Percentiles rank a stretch among this genome's conserved stretches.
These are phyloP conservation scores for Yarrowia alimentaria DNA, from an alignment of 805 yeast species.

Conservation along the genomic window DNA sequence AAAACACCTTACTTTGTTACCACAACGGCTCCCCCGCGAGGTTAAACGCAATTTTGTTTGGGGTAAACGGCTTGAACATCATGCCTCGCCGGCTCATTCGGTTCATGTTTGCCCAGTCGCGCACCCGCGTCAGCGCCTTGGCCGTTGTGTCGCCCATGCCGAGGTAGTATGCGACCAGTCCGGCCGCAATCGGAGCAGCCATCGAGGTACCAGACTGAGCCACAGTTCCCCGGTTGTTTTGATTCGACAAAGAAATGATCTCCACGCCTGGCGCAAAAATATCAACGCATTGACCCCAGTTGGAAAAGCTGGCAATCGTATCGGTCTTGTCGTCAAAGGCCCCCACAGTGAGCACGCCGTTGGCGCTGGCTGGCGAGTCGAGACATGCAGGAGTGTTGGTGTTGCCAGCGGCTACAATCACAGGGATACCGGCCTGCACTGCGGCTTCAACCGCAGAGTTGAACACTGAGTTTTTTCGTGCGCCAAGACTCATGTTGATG, in stretches of 20 bases:
- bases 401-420: constrained; percentile 57
- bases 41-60: constrained; percentile 34
- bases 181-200: constrained; percentile 96
- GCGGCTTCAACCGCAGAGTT: constrained; percentile 36
- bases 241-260: constrained; percentile 53
- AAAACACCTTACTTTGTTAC: too few species aligned
- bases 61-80: constrained; percentile 34
- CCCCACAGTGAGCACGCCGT: constrained; percentile 74
- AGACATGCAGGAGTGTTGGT: constrained; percentile 72
- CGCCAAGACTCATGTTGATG: constrained; percentile 36
- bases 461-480: constrained; percentile 34
- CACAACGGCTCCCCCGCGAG: constrained; percentile 36
- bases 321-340: constrained; percentile 79
- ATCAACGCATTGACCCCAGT: constrained; percentile 92
- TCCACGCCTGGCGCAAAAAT: constrained; percentile 84
- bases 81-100: constrained; percentile 26
- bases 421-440: constrained; percentile 34
- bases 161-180: constrained; percentile 77
- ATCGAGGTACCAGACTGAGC: constrained; percentile 72
- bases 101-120: constrained; percentile 13
- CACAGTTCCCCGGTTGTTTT: constrained; percentile 29
- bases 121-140: constrained; percentile 3
- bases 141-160: constrained; percentile 11
- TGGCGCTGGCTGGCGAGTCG: constrained; percentile 83
- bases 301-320: constrained; percentile 72